Conservation (phyloP, 345 rosid genomes). For the Populus pruinosa region DNA sequence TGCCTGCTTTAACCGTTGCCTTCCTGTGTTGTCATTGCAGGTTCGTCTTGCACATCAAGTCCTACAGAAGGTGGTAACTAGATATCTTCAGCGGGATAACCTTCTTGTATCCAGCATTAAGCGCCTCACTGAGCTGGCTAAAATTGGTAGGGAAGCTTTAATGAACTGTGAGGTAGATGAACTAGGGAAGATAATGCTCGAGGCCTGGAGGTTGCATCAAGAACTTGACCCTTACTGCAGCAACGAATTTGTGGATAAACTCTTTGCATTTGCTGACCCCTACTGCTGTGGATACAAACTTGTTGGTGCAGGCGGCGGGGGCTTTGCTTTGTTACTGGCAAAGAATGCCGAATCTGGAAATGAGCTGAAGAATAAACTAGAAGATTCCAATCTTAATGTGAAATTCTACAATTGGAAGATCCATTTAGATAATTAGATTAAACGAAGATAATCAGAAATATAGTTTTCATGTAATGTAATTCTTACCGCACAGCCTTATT, state of each 20-base stretch:
- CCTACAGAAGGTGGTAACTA: slow-evolving; percentile 80
- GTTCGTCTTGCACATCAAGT: slow-evolving; percentile 93
- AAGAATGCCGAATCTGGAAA: slow-evolving; percentile 51
- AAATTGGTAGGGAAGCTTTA: slow-evolving; percentile 77
- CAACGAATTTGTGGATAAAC: slow-evolving; percentile 75
- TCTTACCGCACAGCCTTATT: background rate
- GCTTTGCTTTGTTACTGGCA: slow-evolving; percentile 71
- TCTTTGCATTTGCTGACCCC: slow-evolving; percentile 58
- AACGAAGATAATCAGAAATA: background rate
- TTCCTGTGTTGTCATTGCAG: slow-evolving; percentile 31
- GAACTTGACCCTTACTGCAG: slow-evolving; percentile 96
- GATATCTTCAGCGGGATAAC: slow-evolving; percentile 81
- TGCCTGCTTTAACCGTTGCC: background rate
- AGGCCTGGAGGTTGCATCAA: slow-evolving; percentile 95
- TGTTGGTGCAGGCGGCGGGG: slow-evolving; percentile 98
- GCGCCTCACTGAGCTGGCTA: slow-evolving; percentile 80
- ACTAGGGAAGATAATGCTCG: slow-evolving; percentile 84
- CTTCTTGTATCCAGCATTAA: slow-evolving; percentile 76
- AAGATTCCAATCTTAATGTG: slow-evolving; percentile 47
- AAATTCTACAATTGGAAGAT: slow-evolving; percentile 65
- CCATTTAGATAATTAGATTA: slow-evolving; percentile 17
- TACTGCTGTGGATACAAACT: slow-evolving; percentile 92
- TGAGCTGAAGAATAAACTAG: slow-evolving; percentile 47
- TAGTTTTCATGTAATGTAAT: background rate
- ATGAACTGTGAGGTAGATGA: slow-evolving; percentile 81